phyloP scores from a whole-genome alignment of 2,329 filamentous ascomycete species.

The Arthrocladium fulminans region DNA sequence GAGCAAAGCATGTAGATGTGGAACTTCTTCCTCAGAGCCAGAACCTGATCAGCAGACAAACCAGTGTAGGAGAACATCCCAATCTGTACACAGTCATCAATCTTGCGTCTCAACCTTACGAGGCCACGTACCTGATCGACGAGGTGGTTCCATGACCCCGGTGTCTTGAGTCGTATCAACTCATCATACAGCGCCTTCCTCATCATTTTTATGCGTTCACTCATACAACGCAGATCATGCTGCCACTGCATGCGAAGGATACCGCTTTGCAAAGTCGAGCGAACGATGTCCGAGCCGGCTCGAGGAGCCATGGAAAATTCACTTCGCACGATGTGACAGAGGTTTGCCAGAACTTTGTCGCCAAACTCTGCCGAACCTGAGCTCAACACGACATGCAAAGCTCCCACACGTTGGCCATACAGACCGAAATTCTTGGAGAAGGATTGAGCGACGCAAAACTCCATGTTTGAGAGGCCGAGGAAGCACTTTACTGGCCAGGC shows the following conservation, averaged over 20 bases:
- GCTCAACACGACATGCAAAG: conserved; percentile 58
- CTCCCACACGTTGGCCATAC: conserved; percentile 89
- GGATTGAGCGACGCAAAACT: conserved; percentile 49
- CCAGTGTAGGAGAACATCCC: conserved; percentile 35
- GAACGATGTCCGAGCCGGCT: conserved; percentile 27
- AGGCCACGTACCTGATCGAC: too few species aligned
- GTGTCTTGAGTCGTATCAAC: conserved; percentile 21
- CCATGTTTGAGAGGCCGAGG: conserved; percentile 70
- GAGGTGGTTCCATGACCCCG: conserved; percentile 28
- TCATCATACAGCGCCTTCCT: conserved; percentile 21
- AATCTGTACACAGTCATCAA: conserved; percentile 24
- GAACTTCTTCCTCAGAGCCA: conserved; percentile 24
- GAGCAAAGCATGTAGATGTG: conserved; percentile 31
- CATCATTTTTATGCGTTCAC: conserved; percentile 28
- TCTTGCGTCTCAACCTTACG: too few species aligned
- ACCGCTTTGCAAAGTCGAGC: conserved; percentile 22
- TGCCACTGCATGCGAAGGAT: conserved; percentile 25
- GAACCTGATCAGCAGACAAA: conserved; percentile 27
- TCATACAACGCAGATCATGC: conserved; percentile 29
- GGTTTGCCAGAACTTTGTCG: not conserved
- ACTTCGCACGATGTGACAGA: conserved; percentile 20
- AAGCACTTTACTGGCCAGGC: conserved; percentile 87
- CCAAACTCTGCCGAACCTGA: too few species aligned
- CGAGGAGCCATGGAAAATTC: conserved; percentile 26
- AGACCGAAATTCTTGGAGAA: conserved; percentile 65